Conservation (phyloP, 2,329 filamentous ascomycete genomes). For the Xylaria sp. region DNA sequence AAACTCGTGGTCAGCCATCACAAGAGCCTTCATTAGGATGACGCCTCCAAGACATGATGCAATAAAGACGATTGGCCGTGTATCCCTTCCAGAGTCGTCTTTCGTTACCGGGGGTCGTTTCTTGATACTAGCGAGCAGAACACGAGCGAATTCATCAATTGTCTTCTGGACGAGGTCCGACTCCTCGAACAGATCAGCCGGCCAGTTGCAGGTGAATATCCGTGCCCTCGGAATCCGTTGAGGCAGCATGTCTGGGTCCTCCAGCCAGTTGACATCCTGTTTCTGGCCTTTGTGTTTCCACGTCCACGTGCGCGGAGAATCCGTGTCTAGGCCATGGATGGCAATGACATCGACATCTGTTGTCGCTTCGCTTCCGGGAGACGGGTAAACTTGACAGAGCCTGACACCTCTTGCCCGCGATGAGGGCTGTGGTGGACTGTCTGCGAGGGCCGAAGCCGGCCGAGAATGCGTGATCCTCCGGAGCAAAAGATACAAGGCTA, state of each 20-base stretch:
- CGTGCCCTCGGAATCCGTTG: slow-evolving; percentile 5
- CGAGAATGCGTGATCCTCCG: background rate
- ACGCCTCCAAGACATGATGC: slow-evolving; percentile 19
- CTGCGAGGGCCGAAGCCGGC: background rate
- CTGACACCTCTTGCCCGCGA: background rate
- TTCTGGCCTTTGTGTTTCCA: background rate
- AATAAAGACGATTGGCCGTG: slow-evolving; percentile 16
- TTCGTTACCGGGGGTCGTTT: background rate
- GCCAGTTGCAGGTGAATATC: slow-evolving; percentile 22
- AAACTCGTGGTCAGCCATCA: background rate
- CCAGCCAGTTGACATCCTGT: slow-evolving; percentile 15
- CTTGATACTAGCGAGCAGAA: background rate
- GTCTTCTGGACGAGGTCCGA: background rate
- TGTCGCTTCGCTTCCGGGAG: background rate
- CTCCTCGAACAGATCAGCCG: background rate
- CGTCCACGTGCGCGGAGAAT: slow-evolving; percentile 13
- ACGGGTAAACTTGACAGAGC: slow-evolving; percentile 9
- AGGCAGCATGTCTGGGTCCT: slow-evolving; percentile 13
- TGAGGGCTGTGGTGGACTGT: background rate
- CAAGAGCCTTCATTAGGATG: slow-evolving; percentile 9
- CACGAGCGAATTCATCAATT: slow-evolving; percentile 5
- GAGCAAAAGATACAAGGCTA: background rate
- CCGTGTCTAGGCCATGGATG: slow-evolving; percentile 21
- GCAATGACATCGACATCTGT: slow-evolving; percentile 21
- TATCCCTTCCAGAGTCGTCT: background rate